Conservation (phyloP, 129 eudicot species). For the Scalesia atractyloides region DNA sequence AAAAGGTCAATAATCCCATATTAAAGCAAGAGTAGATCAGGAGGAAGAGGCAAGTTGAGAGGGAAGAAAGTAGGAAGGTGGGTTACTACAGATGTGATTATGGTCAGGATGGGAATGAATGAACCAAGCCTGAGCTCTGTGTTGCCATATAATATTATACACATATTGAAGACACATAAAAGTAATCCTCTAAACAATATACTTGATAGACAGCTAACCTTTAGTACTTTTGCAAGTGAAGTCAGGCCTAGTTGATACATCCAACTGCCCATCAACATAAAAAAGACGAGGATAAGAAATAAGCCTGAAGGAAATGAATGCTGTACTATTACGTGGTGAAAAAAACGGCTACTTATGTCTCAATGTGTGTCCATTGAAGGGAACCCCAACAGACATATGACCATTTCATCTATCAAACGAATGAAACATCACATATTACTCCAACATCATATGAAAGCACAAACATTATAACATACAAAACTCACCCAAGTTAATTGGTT, state of each 20-base stretch:
- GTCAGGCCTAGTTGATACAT: conserved; percentile 98
- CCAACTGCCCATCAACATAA: conserved; percentile 64
- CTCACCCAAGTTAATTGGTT: conserved; percentile 93
- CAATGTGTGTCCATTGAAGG: not conserved
- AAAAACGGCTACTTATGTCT: not conserved
- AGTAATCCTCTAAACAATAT: not conserved
- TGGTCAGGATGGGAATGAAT: conserved; percentile 47
- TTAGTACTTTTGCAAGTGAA: conserved; percentile 97
- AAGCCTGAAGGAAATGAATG: not conserved
- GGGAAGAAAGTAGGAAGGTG: too few species aligned
- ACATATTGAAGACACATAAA: not conserved
- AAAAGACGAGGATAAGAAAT: conserved; percentile 4
- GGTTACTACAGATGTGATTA: too few species aligned
- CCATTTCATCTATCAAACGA: conserved; percentile 6
- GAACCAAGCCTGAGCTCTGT: conserved; percentile 83
- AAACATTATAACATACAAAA: not conserved
- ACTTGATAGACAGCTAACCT: conserved; percentile 49
- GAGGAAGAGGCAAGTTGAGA: too few species aligned
- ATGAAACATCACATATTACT: conserved; percentile 5
- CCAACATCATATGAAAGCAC: not conserved
- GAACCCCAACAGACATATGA: not conserved
- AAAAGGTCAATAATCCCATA: too few species aligned
- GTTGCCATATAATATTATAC: not conserved
- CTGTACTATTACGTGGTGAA: not conserved
- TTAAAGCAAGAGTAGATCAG: too few species aligned